Evolutionary conservation across 2,329 filamentous ascomycete species (phyloP).

Genomic region (Monosporascus sp.): DNA sequence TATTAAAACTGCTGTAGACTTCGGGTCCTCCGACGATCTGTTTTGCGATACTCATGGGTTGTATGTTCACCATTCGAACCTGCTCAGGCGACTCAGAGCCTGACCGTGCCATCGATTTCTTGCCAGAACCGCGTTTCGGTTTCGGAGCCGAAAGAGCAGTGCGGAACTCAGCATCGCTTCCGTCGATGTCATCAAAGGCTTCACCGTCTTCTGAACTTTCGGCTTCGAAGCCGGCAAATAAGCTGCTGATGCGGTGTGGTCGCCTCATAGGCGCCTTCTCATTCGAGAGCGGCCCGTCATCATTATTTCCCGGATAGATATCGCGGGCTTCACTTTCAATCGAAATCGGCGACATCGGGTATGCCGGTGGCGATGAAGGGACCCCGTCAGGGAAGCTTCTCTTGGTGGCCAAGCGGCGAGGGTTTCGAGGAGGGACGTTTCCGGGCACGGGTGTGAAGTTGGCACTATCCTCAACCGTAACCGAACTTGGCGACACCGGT

Average conservation of each 20-base stretch:
- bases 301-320: constrained; percentile 73
- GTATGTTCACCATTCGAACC: constrained; percentile 9
- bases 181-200: constrained; percentile 55
- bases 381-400: constrained; percentile 40
- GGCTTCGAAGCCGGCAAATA: constrained; percentile 82
- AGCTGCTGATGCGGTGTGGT: constrained; percentile 71
- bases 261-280: constrained; percentile 58
- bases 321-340: constrained; percentile 47
- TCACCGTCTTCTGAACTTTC: constrained; percentile 62
- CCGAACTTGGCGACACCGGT: constrained; percentile 47
- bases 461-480: constrained; percentile 31
- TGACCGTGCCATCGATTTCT: constrained; percentile 36
- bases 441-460: constrained; percentile 49
- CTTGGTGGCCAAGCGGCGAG: constrained; percentile 46
- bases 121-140: constrained; percentile 39
- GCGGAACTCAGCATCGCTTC: constrained; percentile 63
- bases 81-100: constrained; percentile 41
- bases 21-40: constrained; percentile 35
- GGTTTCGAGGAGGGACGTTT: constrained; percentile 54
- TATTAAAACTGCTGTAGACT: constrained; percentile 39
- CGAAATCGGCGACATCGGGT: constrained; percentile 20
- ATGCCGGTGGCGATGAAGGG: constrained; percentile 43
- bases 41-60: constrained; percentile 28
- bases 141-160: constrained; percentile 61
- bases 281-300: constrained; percentile 66